A percentile compares a stretch with the other conserved stretches of the same genome.
These are phyloP conservation scores for Hippophae gyantsensis DNA, from an alignment of 306 rosid species.

Conservation along the genomic window DNA sequence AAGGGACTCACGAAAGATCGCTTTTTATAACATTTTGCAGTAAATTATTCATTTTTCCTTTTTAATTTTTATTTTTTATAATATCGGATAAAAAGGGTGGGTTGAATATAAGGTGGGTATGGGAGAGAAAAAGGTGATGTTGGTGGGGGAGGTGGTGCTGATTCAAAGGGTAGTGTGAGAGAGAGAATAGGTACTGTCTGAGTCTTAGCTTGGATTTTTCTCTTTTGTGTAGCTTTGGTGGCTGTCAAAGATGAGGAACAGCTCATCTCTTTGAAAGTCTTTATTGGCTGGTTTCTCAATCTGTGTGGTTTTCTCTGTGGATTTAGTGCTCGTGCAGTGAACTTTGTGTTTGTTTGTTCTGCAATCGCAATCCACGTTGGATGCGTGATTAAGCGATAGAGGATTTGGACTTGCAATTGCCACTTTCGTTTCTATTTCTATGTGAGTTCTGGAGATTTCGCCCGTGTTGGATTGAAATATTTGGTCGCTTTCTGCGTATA, in stretches of 20 bases:
- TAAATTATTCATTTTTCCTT: background rate
- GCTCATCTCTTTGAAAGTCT: constrained; percentile 48
- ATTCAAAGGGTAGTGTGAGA: constrained; percentile 46
- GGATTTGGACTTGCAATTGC: constrained; percentile 1
- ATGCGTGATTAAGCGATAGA: constrained; percentile 14
- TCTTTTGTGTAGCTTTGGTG: constrained; percentile 57
- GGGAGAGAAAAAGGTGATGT: constrained; percentile 20
- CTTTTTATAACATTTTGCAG: background rate
- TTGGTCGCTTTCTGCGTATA: background rate
- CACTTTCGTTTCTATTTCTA: background rate
- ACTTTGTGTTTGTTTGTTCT: constrained; percentile 20
- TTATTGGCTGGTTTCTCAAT: constrained; percentile 28
- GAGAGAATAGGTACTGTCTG: constrained; percentile 50
- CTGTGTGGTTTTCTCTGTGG: constrained; percentile 31
- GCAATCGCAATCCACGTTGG: background rate
- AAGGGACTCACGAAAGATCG: background rate
- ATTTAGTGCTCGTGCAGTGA: constrained; percentile 32
- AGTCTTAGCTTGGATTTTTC: constrained; percentile 40
- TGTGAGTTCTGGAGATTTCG: constrained; percentile 5
- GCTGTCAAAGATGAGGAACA: constrained; percentile 68
- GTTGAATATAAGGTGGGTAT: background rate
- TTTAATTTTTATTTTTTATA: background rate
- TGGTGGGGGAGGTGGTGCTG: constrained; percentile 53
- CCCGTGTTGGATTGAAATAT: constrained; percentile 3
- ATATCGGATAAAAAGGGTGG: too few species aligned